Conservation (phyloP, 2,329 filamentous ascomycete species). For the Scytalidium sp. region DNA sequence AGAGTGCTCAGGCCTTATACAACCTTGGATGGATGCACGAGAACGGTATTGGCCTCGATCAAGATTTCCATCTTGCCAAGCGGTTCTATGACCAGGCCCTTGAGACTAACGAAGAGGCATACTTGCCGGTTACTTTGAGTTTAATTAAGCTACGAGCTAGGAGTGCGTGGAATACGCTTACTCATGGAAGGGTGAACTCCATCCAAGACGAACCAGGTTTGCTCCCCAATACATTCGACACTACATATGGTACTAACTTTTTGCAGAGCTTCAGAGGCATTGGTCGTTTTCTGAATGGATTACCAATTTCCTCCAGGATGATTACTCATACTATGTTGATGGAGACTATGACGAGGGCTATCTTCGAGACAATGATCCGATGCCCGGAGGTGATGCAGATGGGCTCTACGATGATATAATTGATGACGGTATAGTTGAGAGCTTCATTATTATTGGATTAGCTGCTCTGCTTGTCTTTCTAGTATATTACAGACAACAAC, state of each 20-base stretch:
- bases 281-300: slow-evolving; percentile 86
- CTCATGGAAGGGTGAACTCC: slow-evolving; percentile 84
- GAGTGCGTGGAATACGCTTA: slow-evolving; percentile 93
- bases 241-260: slow-evolving; percentile 24
- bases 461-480: slow-evolving; percentile 72
- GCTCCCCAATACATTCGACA: slow-evolving; percentile 23
- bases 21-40: slow-evolving; percentile 99
- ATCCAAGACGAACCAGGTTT: slow-evolving; percentile 86
- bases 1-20: slow-evolving; percentile 93
- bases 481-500: slow-evolving; percentile 75
- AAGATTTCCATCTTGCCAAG: slow-evolving; percentile 97
- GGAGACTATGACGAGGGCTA: slow-evolving; percentile 41
- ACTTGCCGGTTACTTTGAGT: slow-evolving; percentile 86
- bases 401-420: slow-evolving; percentile 60
- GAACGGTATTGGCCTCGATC: slow-evolving; percentile 86
- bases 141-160: slow-evolving; percentile 79
- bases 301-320: slow-evolving; percentile 74
- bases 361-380: slow-evolving; percentile 48
- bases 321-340: slow-evolving; percentile 56
- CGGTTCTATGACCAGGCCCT: slow-evolving; percentile 91
- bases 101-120: slow-evolving; percentile 89
- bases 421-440: slow-evolving; percentile 81
- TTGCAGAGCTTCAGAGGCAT: slow-evolving; percentile 62
- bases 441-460: slow-evolving; percentile 76
- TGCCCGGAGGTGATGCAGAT: slow-evolving; percentile 52